These are phyloP conservation scores for Phaseolus lunatus DNA, from an alignment of 306 rosid genomes.

Conservation along the genomic window DNA sequence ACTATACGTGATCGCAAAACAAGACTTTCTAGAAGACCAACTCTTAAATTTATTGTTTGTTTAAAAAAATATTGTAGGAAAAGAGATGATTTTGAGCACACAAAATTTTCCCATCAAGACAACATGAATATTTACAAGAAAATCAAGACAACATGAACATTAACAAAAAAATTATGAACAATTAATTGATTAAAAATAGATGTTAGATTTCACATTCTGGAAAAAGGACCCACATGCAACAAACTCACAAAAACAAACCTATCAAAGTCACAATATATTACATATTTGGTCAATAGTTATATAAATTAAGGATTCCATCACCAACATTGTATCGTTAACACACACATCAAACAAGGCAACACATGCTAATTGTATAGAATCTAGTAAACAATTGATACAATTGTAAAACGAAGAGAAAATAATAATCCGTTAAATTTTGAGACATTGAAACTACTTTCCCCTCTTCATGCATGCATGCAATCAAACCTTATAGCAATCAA, in stretches of 20 bases:
- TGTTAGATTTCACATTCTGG: background rate
- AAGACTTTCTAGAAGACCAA: background rate
- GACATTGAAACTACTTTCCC: background rate
- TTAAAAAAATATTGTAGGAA: no score
- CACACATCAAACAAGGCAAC: constrained; percentile 16
- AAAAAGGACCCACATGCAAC: background rate
- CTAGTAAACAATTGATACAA: background rate
- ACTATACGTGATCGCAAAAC: background rate
- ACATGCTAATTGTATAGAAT: no score
- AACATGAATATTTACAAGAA: background rate
- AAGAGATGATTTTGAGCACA: no score
- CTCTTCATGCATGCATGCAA: background rate
- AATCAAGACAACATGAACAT: constrained; percentile 2
- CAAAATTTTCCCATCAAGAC: background rate
- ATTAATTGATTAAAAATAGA: background rate
- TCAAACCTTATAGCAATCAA: background rate
- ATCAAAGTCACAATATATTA: constrained; percentile 20
- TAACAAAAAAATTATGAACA: background rate
- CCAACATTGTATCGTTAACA: background rate
- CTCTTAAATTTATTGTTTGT: background rate
- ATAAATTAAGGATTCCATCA: background rate
- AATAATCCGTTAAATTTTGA: background rate
- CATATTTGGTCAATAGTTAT: background rate
- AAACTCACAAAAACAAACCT: background rate
- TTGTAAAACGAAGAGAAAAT: background rate